Evolutionary conservation across 306 rosid species (phyloP).

Genomic region (Glycine tomentella): DNA sequence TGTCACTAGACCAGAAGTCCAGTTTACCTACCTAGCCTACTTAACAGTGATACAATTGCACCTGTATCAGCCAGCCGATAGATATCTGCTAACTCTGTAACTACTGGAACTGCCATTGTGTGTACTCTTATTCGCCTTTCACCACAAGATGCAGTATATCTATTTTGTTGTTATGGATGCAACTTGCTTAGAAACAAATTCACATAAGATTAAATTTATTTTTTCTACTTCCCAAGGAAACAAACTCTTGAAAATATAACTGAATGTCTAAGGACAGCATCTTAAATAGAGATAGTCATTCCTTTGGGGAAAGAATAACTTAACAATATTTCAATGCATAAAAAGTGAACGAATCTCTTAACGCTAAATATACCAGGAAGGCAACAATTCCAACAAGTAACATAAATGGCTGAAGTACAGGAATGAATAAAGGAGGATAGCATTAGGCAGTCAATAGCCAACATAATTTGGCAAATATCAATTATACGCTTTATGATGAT

Average conservation of each 20-base stretch:
- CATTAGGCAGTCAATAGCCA: neutral
- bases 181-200: conserved; percentile 23
- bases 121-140: conserved; percentile 98
- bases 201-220: conserved; percentile 3
- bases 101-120: conserved; percentile 93
- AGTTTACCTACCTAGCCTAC: conserved; percentile 78
- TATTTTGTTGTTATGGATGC: conserved; percentile 69
- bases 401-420: conserved; percentile 5
- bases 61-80: conserved; percentile 95
- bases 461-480: neutral
- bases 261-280: conserved; percentile 27
- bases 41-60: conserved; percentile 78
- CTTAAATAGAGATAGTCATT: conserved; percentile 16
- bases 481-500: neutral
- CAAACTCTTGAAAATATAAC: conserved; percentile 6
- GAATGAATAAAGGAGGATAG: neutral
- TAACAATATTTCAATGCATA: neutral
- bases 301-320: neutral
- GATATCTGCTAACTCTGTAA: conserved; percentile 86
- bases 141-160: conserved; percentile 98
- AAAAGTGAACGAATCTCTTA: neutral
- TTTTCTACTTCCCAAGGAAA: conserved; percentile 7
- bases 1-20: conserved; percentile 34
- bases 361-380: neutral
- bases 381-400: neutral